phyloP scores from a whole-genome alignment of 148 eudicot genomes.

The Cornus florida region DNA sequence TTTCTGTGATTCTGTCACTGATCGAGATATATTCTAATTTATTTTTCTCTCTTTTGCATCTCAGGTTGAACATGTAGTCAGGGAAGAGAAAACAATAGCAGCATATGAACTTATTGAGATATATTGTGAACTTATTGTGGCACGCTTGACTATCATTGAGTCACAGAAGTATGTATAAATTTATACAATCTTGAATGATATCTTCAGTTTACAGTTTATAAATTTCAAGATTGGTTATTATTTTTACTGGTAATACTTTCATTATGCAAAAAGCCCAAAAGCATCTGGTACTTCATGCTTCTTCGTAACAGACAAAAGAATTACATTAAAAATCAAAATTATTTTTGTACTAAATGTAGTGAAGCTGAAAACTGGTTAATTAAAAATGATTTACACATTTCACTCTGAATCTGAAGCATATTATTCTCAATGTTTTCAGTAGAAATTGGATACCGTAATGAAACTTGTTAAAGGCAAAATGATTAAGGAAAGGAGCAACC shows the following conservation, averaged over 20 bases:
- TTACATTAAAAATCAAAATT: neutral
- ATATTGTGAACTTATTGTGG: conserved; percentile 83
- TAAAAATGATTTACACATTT: neutral
- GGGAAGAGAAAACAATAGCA: conserved; percentile 90
- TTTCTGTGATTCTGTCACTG: too few relatives aligned
- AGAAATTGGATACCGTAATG: neutral
- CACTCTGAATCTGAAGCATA: neutral
- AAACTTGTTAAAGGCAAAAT: neutral
- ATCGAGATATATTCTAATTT: neutral
- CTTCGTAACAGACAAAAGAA: neutral
- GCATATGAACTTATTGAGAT: conserved; percentile 87
- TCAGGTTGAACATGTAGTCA: conserved; percentile 94
- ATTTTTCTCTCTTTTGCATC: neutral
- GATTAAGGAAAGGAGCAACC: neutral
- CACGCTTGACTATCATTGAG: conserved; percentile 90
- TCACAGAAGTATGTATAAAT: conserved; percentile 74
- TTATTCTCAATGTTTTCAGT: neutral
- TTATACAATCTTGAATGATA: neutral
- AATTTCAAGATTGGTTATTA: neutral
- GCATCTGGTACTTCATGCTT: neutral
- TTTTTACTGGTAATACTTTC: neutral
- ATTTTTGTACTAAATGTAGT: neutral
- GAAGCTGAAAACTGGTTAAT: neutral
- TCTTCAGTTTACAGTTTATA: neutral
- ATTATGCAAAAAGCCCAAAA: neutral